Evolutionary conservation across 2,329 filamentous ascomycete genomes (phyloP).

Genomic region (Fusarium dlaminii): DNA sequence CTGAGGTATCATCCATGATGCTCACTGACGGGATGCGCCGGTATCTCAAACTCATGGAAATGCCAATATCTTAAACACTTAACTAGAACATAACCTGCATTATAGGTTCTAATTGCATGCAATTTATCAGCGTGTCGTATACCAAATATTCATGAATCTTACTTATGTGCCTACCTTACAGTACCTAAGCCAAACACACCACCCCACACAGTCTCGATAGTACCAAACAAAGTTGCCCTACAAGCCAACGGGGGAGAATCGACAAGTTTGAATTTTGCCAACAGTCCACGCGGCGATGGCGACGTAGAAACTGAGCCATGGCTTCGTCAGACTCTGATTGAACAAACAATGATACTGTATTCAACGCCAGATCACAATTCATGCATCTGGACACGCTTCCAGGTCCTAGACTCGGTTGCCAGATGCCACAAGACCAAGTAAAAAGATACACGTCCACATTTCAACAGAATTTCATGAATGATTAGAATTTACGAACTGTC

Average conservation of each 20-base stretch:
- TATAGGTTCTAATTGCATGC: background rate
- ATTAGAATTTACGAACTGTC: background rate
- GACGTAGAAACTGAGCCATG: background rate
- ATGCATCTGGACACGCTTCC: background rate
- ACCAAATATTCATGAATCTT: background rate
- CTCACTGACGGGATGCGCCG: background rate
- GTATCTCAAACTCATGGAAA: background rate
- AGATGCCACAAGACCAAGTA: background rate
- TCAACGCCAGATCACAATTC: background rate
- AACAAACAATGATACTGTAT: background rate
- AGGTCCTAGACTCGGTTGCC: background rate
- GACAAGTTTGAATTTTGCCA: constrained; percentile 40
- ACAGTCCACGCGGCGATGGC: constrained; percentile 4
- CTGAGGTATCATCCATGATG: background rate
- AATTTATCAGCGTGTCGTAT: background rate
- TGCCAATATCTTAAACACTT: background rate
- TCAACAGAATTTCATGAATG: background rate
- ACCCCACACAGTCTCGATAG: constrained; percentile 19
- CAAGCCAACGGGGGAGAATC: background rate
- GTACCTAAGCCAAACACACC: background rate
- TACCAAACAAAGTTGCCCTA: constrained; percentile 4
- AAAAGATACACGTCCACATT: background rate
- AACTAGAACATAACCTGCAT: background rate
- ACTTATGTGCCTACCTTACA: background rate
- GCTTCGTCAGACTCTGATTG: background rate